Evolutionary conservation across 2,329 filamentous ascomycete species (phyloP), one percentile per base, ranked within the genome.

Genomic region (Trichoderma guizhouense): DNA sequence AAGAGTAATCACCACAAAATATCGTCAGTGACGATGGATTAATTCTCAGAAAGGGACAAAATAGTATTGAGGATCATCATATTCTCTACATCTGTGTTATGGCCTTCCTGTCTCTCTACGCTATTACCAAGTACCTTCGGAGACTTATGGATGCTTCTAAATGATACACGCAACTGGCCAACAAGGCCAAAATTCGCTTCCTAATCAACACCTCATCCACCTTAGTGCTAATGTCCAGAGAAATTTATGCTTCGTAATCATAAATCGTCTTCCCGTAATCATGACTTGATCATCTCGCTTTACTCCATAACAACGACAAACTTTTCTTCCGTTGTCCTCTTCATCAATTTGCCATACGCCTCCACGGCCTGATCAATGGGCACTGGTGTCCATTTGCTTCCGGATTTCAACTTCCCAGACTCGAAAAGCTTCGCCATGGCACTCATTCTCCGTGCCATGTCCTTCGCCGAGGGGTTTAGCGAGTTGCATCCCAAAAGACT

Each of bases 401-500:
- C 61, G 2, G 62, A 24, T 4, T 34, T 36, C 7, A 71, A 39
- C 28, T 60, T 51, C 4, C 69, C 69, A 47, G 61, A 65, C 28
- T 71, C 69, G 28, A 71, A 71, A 11, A 60, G 28, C 53, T 36
- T 71, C 58, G 26, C 57, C 21, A 72, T 28, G 26, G 21, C 30
- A 7, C 24, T 57, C 6, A 72, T 7, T 12, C 63, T 18, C 24
- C 58, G 53, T 7, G 68, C 71, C 68, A 72, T 72, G 5, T 72
- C 67, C 61, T 61, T 55, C 12, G 68, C 39, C 5, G 71, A 72
- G 3, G 68, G 55, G 21, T 71, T 71, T 30, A 72, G 26, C 36
- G 71, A 72, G 30, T 72, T 72, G 71, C 67, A 71, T 1, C 71
- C 71, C 11, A 71, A 57, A 26, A 72, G 51, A 11, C 71, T 72